Evolutionary conservation across 345 rosid genomes (phyloP).

Genomic region (Hibiscus tridactylites): DNA sequence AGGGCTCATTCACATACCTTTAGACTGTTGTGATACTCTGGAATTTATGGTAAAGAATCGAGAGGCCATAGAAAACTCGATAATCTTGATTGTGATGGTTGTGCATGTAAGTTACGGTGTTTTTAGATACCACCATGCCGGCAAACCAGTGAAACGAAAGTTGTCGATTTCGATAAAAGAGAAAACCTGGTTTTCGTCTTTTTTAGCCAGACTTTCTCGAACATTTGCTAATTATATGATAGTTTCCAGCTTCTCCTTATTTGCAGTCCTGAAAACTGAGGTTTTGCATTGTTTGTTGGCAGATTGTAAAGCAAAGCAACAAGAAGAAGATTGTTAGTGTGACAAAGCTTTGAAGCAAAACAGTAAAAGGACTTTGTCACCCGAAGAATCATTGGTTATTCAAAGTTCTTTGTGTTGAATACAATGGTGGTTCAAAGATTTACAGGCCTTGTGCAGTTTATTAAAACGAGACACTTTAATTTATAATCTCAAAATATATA

Average conservation of each 20-base stretch:
- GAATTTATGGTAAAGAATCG: background rate
- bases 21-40: background rate
- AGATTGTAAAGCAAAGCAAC: conserved; percentile 20
- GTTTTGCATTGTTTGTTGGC: conserved; percentile 4
- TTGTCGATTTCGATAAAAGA: background rate
- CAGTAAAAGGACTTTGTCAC: background rate
- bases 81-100: background rate
- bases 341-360: background rate
- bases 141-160: background rate
- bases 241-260: background rate
- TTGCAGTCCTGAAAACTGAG: background rate
- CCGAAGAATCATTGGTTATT: background rate
- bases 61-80: background rate
- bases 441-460: too few relatives aligned
- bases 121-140: background rate
- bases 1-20: background rate
- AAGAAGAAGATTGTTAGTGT: background rate
- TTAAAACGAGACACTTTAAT: too few relatives aligned
- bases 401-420: background rate
- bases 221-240: background rate
- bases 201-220: background rate
- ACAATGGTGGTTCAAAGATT: too few relatives aligned
- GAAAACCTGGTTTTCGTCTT: background rate
- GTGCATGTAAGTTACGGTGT: background rate
- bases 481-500: too few relatives aligned